Percentiles rank a stretch among this genome's conserved stretches.
Evolutionary conservation across 169 alveolate species (phyloP).

Genomic region (Perkinsus marinus): DNA sequence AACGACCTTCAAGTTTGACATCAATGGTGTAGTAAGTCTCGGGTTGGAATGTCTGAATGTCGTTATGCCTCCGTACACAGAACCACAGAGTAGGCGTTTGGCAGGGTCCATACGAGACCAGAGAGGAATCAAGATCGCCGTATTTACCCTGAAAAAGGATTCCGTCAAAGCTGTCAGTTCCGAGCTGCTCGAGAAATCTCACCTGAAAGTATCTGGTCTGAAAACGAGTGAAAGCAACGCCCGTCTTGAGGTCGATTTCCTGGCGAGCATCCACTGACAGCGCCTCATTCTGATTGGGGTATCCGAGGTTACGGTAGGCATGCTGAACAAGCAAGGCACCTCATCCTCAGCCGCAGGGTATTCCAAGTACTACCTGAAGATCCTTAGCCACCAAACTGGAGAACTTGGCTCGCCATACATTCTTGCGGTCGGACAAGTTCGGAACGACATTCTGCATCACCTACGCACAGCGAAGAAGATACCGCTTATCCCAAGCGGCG

Average conservation of each 20-base stretch:
- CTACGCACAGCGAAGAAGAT: too few relatives aligned
- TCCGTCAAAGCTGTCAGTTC: too few relatives aligned
- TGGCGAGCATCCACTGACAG: constrained; percentile 93
- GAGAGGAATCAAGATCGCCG: constrained; percentile 61
- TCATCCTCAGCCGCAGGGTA: too few relatives aligned
- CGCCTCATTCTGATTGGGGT: constrained; percentile 83
- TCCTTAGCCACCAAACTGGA: constrained; percentile 89
- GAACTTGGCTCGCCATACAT: constrained; percentile 85
- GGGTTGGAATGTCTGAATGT: constrained; percentile 69
- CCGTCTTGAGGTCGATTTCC: constrained; percentile 85
- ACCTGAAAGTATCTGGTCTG: constrained; percentile 47
- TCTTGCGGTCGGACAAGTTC: neutral
- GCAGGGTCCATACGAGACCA: constrained; percentile 93
- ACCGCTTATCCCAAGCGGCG: too few relatives aligned
- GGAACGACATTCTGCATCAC: constrained; percentile 4
- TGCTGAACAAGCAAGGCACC: constrained; percentile 22
- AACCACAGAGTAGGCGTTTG: constrained; percentile 93
- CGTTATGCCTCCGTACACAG: constrained; percentile 82
- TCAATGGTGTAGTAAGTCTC: constrained; percentile 67
- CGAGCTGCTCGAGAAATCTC: neutral
- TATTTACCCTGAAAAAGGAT: constrained; percentile 62
- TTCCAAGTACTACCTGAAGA: constrained; percentile 12
- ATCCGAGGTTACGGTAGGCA: constrained; percentile 71
- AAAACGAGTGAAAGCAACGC: constrained; percentile 53
- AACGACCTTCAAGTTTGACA: constrained; percentile 2